A percentile compares a stretch with the other conserved stretches of the same genome.
Conservation (phyloP, 108 stramenopile species). For the Cyclotella atomus region DNA sequence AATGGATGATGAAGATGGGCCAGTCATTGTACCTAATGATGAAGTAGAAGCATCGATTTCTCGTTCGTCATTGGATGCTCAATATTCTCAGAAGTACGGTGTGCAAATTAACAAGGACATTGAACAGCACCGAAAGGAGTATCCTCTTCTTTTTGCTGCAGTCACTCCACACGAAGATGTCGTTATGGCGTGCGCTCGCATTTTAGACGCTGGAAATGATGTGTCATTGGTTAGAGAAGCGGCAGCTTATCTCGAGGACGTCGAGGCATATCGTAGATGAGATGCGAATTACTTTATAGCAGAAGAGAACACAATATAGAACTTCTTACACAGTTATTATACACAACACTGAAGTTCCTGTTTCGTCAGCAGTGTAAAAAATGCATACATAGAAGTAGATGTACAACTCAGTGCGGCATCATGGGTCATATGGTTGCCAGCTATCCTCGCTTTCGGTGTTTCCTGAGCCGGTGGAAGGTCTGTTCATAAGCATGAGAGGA, state of each 20-base stretch:
- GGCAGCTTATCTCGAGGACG: conserved; percentile 81
- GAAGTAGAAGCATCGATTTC: conserved; percentile 69
- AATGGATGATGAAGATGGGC: conserved; percentile 73
- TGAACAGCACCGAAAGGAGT: conserved; percentile 27
- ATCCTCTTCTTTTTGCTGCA: conserved; percentile 82
- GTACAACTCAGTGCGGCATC: background rate
- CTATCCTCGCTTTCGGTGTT: background rate
- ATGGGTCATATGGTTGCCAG: background rate
- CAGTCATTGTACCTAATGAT: conserved; percentile 66
- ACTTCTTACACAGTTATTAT: too few relatives aligned
- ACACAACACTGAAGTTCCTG: background rate
- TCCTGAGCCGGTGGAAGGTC: background rate
- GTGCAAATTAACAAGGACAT: background rate
- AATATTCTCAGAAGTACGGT: background rate
- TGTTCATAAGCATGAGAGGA: background rate
- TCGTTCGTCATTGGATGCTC: conserved; percentile 28
- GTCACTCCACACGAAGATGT: conserved; percentile 76
- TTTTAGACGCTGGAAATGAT: conserved; percentile 74
- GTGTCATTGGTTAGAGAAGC: conserved; percentile 88
- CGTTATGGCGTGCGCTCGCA: conserved; percentile 84
- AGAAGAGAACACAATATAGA: too few relatives aligned
- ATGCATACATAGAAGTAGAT: background rate
- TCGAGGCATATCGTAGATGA: conserved; percentile 52
- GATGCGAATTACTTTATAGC: too few relatives aligned
- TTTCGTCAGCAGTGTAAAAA: background rate